Conservation (phyloP, 2,329 filamentous ascomycete genomes). For the Myotisia sp. region DNA sequence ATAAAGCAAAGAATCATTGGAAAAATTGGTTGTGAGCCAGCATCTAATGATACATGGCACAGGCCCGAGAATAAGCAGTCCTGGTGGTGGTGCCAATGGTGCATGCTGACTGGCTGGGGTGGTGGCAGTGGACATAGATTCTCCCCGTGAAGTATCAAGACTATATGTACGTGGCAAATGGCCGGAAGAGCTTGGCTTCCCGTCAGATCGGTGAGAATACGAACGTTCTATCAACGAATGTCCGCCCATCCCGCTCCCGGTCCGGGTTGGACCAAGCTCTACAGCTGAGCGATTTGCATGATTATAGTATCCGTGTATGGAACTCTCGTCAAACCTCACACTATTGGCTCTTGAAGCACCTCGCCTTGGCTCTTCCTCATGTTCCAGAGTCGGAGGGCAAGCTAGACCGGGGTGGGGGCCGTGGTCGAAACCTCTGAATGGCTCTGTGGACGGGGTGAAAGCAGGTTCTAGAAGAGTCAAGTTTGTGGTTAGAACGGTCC, state of each 20-base stretch:
- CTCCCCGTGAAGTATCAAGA: constrained; percentile 53
- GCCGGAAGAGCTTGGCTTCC: constrained; percentile 82
- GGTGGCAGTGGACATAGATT: constrained; percentile 48
- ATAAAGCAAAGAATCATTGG: constrained; percentile 76
- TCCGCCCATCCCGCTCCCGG: constrained; percentile 63
- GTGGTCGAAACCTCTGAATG: constrained; percentile 75
- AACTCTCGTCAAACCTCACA: constrained; percentile 92
- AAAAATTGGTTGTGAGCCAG: constrained; percentile 84
- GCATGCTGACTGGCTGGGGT: constrained; percentile 47
- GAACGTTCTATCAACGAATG: constrained; percentile 79
- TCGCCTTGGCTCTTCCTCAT: constrained; percentile 72
- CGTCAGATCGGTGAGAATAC: constrained; percentile 89
- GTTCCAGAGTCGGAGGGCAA: constrained; percentile 67
- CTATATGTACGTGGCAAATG: constrained; percentile 75
- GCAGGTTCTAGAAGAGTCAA: constrained; percentile 47
- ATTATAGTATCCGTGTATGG: constrained; percentile 78
- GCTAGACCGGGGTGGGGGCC: constrained; percentile 70
- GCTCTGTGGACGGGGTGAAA: constrained; percentile 64
- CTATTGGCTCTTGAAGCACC: constrained; percentile 89
- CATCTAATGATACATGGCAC: constrained; percentile 91
- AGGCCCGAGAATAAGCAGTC: constrained; percentile 70
- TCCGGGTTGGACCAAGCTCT: constrained; percentile 64
- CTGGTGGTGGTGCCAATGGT: constrained; percentile 58
- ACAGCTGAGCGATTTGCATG: constrained; percentile 69
- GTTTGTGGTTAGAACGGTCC: too few relatives aligned